Evolutionary conservation across 2,329 filamentous ascomycete species (phyloP), one percentile per base, ranked within the genome.

Genomic region (Sarocladiaceae sp.): DNA sequence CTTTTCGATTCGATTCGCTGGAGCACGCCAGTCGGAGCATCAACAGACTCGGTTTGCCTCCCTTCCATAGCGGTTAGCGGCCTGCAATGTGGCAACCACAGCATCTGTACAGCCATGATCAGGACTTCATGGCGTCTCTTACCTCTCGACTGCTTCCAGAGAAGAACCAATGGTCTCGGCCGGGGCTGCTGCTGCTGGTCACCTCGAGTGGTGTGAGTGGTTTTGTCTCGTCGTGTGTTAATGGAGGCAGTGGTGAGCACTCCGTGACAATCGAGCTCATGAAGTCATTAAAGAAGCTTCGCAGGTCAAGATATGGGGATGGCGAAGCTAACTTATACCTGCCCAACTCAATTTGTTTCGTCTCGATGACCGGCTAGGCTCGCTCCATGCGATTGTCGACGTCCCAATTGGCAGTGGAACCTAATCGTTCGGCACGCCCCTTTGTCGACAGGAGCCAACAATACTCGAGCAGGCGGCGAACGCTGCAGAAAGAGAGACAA

Each of bases 291-390:
- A 15, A 31, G 34, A 13, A 24, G 39, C 21, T 7, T n/a, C 15
- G 45, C 19, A 34, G 44, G 37, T 40, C 20, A 39, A 16, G 21
- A 7, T 39, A 33, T 51, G 50, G 55, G 59, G 59, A 59, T 53
- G 56, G 48, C 50, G 50, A 55, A 56, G 58, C 58, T 53, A 65
- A 63, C 63, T 66, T 66, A 67, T 66, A 66, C 61, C 58, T 53
- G 54, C 53, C 56, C 48, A 52, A 55, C 50, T 34, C 45, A 46
- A 52, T 37, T 47, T 45, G 47, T 49, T 31, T 49, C 47, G 51
- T 47, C 53, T 56, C 49, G 52, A 53, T 54, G 51, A 51, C 55
- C 52, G 49, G 16, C 40, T 43, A 27, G 29, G 40, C 40, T 33
- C 19, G 40, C 27, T 33, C 27, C 23, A 32, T 43, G 16, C 40